These are phyloP conservation scores for Hebeloma cylindrosporum DNA, from an alignment of 768 basidiomycete species.

Conservation along the genomic window DNA sequence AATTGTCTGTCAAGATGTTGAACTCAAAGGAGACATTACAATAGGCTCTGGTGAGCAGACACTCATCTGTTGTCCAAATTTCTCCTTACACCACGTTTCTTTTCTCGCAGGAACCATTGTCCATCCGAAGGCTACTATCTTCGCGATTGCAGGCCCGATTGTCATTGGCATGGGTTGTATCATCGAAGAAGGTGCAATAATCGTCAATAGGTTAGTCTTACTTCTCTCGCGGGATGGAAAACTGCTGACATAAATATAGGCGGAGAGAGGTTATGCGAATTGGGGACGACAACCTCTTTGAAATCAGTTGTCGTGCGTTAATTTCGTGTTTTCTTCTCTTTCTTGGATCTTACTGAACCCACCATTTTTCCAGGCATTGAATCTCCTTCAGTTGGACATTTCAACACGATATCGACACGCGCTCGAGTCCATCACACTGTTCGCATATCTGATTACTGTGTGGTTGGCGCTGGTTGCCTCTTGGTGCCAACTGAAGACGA, in stretches of 20 bases:
- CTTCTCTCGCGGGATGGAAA: background rate
- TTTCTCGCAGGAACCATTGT: constrained; percentile 77
- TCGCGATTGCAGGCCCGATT: constrained; percentile 89
- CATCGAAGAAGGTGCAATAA: constrained; percentile 87
- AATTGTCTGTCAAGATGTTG: constrained; percentile 90
- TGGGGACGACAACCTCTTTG: constrained; percentile 91
- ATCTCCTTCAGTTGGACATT: constrained; percentile 77
- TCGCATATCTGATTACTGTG: constrained; percentile 75
- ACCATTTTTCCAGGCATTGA: constrained; percentile 67
- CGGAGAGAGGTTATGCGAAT: constrained; percentile 88
- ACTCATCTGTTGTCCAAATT: background rate
- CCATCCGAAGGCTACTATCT: constrained; percentile 92
- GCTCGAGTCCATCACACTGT: constrained; percentile 84
- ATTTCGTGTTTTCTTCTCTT: background rate
- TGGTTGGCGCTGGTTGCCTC: constrained; percentile 78
- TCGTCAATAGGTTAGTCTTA: constrained; percentile 73
- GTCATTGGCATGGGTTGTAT: constrained; percentile 87
- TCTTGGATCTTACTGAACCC: background rate
- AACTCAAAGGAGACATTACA: constrained; percentile 92
- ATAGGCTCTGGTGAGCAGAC: constrained; percentile 69
- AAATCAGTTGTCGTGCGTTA: constrained; percentile 86
- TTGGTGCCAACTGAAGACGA: constrained; percentile 81
- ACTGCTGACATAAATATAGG: constrained; percentile 29
- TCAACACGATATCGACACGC: constrained; percentile 84
- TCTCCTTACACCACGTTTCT: background rate